Percentiles rank a stretch among this genome's conserved stretches.
Conservation (phyloP, 805 yeast genomes). For the Kazachstania kunashirensis region DNA sequence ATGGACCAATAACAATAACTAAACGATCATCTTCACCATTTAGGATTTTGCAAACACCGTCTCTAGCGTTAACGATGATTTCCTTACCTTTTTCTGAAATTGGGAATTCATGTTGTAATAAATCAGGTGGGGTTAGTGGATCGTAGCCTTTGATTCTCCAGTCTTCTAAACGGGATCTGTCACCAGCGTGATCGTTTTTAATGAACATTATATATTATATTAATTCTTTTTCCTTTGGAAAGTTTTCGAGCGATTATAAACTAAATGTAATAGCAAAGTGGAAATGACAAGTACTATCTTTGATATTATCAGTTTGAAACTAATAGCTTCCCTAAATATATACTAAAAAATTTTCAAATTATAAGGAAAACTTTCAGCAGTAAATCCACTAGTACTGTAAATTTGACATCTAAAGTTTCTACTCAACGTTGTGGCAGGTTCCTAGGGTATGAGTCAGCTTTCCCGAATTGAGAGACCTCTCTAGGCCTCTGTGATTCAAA, state of each 20-base stretch:
- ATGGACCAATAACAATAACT: slow-evolving; percentile 89
- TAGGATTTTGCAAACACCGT: slow-evolving; percentile 60
- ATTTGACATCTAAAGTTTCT: no score
- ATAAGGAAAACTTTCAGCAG: no score
- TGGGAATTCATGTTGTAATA: slow-evolving; percentile 78
- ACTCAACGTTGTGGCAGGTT: no score
- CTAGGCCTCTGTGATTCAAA: no score
- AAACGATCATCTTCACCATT: slow-evolving; percentile 80
- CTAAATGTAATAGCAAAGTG: background rate
- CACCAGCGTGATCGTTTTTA: slow-evolving; percentile 76
- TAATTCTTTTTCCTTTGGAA: no score
- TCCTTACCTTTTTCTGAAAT: slow-evolving; percentile 49
- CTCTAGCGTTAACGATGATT: slow-evolving; percentile 66
- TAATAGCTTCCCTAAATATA: no score
- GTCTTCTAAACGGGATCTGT: slow-evolving; percentile 66
- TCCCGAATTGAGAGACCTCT: no score
- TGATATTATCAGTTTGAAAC: no score
- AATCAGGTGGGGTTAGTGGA: slow-evolving; percentile 91
- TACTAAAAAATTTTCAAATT: no score
- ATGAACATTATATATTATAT: slow-evolving; percentile 51
- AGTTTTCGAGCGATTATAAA: background rate
- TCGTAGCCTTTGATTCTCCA: slow-evolving; percentile 83
- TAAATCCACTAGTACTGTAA: no score
- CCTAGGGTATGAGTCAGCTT: no score
- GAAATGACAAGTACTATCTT: background rate